Percentiles rank a stretch among this genome's conserved stretches.
Conservation (phyloP, 176 grass and related monocot species). For the Oryza longistaminata region DNA sequence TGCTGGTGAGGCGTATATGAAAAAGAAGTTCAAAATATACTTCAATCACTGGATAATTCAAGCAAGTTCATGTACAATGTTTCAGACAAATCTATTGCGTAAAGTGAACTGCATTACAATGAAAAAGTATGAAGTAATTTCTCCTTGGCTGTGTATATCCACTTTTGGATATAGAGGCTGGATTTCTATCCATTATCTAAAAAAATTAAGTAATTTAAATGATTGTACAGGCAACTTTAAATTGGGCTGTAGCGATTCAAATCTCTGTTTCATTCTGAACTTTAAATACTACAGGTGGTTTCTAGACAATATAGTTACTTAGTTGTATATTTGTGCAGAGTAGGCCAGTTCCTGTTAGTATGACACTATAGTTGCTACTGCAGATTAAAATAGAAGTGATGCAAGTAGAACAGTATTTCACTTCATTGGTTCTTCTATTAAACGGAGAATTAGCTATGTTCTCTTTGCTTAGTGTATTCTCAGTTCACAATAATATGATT, state of each 20-base stretch:
- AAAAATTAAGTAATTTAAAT: constrained; percentile 13
- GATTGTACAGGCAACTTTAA: neutral
- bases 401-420: constrained; percentile 7
- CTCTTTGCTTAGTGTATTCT: neutral
- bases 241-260: constrained; percentile 5
- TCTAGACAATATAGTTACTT: constrained; percentile 3
- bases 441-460: neutral
- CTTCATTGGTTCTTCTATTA: neutral
- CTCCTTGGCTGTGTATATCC: neutral
- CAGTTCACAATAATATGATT: neutral
- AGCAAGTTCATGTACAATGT: neutral
- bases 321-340: constrained; percentile 14
- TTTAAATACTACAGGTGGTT: neutral
- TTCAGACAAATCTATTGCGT: constrained; percentile 28
- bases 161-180: too few species aligned
- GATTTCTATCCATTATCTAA: too few species aligned
- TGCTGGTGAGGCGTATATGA: neutral
- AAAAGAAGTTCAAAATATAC: constrained; percentile 2
- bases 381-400: neutral
- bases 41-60: neutral
- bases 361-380: neutral
- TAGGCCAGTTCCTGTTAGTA: neutral
- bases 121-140: neutral
- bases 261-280: constrained; percentile 6
- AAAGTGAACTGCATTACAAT: constrained; percentile 9